Conservation (phyloP, 1,284 basidiomycete species). For the Kwoniella shivajii region DNA sequence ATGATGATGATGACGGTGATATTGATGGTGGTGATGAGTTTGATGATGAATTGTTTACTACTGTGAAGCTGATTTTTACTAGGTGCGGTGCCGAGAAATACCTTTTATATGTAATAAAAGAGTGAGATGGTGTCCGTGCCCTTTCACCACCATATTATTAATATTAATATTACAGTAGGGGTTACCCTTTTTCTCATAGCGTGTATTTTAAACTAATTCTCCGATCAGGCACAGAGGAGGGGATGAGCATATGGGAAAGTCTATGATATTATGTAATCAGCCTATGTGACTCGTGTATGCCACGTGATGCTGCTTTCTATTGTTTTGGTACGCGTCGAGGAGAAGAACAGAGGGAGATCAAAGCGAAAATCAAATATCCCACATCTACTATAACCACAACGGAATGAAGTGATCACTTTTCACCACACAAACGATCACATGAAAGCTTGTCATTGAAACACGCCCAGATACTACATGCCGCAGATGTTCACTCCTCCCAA, state of each 20-base stretch:
- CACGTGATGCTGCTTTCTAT: background rate
- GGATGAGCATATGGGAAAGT: too few relatives aligned
- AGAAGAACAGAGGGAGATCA: background rate
- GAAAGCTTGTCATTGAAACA: background rate
- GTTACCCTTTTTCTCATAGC: background rate
- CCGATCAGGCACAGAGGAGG: conserved; percentile 16
- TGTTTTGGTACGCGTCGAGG: conserved; percentile 5
- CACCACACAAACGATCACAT: too few relatives aligned
- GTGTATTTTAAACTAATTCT: background rate
- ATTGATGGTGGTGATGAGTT: background rate
- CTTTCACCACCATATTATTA: too few relatives aligned
- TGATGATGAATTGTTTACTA: background rate
- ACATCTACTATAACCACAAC: conserved; percentile 1
- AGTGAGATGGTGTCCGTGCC: too few relatives aligned
- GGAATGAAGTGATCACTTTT: too few relatives aligned
- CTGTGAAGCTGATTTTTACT: too few relatives aligned
- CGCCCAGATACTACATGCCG: background rate
- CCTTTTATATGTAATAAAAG: too few relatives aligned
- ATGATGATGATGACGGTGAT: background rate
- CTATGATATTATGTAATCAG: background rate
- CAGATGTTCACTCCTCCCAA: conserved; percentile 35
- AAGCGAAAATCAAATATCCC: background rate
- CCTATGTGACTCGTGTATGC: background rate
- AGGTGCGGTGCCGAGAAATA: too few relatives aligned
- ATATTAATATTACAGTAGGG: too few relatives aligned